Evolutionary conservation across 2,329 filamentous ascomycete species (phyloP), one percentile per base, ranked within the genome.

Genomic region (Colletotrichum salicis): DNA sequence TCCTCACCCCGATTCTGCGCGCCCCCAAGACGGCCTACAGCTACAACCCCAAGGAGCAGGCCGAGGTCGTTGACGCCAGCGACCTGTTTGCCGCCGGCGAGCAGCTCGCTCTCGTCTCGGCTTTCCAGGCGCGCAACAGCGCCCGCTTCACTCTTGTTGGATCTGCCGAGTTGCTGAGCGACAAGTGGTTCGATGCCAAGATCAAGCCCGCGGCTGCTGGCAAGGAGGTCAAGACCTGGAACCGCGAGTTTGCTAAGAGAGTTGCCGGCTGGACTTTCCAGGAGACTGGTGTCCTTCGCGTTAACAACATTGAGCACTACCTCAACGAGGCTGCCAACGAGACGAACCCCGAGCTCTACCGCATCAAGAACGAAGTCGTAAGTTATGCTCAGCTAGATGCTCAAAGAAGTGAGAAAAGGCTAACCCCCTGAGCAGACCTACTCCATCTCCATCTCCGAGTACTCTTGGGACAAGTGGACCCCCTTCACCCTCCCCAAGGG

Each of bases 341-440:
- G 75, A 88, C 89, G 74, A 98, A 98, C 85, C 95, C 96, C 11
- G 89, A 85, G 67, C 95, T 98, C 76, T 99, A 99, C 85, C 90
- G 96, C 75, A 91, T 99, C 81, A 99, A 98, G 89, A 97, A 94
- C 84, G 92, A 98, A 79, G 95, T 98, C 77, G 95, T 97, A 89
- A 80, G 94, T 93, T 29, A 13, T 13, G 8, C 60, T n/a, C 29
- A 13, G 22, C 13, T 7, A 2, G n/a, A 15, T 29, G 60, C 48
- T 54, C 2, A 35, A 8, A 3, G 13, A 52, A 12, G 29, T 4
- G 31, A 31, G 60, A 22, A 19, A 12, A 4, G 33, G 35, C 78
- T 84, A 76, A 82, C 65, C 15, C 10, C 19, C 3, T 8, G 67
- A 72, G 61, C 76, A 97, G 94, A 90, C 92, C 73, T 98, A 95